A percentile compares a stretch with the other conserved stretches of the same genome.
Evolutionary conservation across 495 filamentous ascomycete species (phyloP).

Genomic region (Tricharina praecox): DNA sequence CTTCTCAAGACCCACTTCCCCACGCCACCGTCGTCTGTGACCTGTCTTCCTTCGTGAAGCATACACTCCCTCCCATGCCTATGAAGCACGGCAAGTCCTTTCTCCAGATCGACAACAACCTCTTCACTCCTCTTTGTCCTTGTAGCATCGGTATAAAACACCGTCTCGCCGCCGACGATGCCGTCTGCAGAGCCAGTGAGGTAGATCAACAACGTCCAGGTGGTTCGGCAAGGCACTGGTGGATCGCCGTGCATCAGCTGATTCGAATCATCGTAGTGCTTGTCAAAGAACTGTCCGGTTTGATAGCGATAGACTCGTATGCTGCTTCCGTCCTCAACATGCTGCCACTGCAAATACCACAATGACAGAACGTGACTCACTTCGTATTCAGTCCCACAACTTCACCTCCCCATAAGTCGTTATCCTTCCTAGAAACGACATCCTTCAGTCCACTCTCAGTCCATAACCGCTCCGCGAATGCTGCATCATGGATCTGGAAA

Average conservation of each 20-base stretch:
- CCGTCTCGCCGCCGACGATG: slow-evolving; percentile 69
- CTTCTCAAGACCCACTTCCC: slow-evolving; percentile 91
- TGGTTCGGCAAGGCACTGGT: slow-evolving; percentile 48
- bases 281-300: slow-evolving; percentile 57
- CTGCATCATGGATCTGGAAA: slow-evolving; percentile 62
- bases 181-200: slow-evolving; percentile 52
- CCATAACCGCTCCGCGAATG: slow-evolving; percentile 64
- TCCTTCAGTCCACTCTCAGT: slow-evolving; percentile 41
- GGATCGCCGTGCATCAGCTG: slow-evolving; percentile 39
- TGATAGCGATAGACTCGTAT: slow-evolving; percentile 85
- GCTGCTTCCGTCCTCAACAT: slow-evolving; percentile 1
- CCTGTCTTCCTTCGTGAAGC: slow-evolving; percentile 73
- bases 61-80: slow-evolving; percentile 79
- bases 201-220: slow-evolving; percentile 85
- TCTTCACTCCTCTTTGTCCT: slow-evolving; percentile 35
- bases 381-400: slow-evolving; percentile 76
- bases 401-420: slow-evolving; percentile 55
- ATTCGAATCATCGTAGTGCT: slow-evolving; percentile 57
- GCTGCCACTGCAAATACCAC: background rate
- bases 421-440: slow-evolving; percentile 29
- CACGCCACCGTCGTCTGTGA: slow-evolving; percentile 58
- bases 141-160: slow-evolving; percentile 67
- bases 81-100: slow-evolving; percentile 71
- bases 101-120: slow-evolving; percentile 53
- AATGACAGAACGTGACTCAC: slow-evolving; percentile 6